A percentile compares a stretch with the other conserved stretches of the same genome.
phyloP scores from a whole-genome alignment of 257 asterid species.

The Rehmannia glutinosa region DNA sequence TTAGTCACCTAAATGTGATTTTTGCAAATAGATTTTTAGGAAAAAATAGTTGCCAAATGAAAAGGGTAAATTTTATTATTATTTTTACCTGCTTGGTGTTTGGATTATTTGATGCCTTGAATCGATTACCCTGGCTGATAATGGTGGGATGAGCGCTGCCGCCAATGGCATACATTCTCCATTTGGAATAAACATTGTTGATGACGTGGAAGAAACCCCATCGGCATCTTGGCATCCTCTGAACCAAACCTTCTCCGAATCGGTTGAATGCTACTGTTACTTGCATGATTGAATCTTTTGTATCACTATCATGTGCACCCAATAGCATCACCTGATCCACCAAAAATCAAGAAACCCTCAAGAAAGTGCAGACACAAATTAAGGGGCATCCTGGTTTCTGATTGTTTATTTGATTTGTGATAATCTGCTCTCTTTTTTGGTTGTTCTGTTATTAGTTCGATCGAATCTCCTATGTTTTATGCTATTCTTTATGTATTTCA shows the following conservation, averaged over 20 bases:
- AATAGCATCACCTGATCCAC: constrained; percentile 65
- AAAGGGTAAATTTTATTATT: background rate
- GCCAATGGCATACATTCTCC: constrained; percentile 84
- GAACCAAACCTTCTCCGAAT: constrained; percentile 62
- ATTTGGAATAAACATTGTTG: constrained; percentile 67
- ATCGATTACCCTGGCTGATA: constrained; percentile 85
- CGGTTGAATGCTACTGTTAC: constrained; percentile 73
- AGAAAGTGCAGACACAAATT: too few species aligned
- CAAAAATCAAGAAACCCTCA: background rate
- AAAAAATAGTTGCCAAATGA: background rate
- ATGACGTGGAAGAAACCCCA: constrained; percentile 83
- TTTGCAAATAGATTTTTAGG: background rate
- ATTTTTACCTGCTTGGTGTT: constrained; percentile 51
- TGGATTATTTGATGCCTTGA: constrained; percentile 48
- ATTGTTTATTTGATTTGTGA: too few species aligned
- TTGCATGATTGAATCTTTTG: constrained; percentile 65
- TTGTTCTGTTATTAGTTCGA: too few species aligned
- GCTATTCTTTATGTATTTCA: too few species aligned
- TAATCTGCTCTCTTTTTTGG: too few species aligned
- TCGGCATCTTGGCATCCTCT: constrained; percentile 84
- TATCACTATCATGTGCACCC: constrained; percentile 59
- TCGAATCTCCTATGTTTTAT: too few species aligned
- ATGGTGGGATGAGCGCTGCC: constrained; percentile 78
- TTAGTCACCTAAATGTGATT: constrained; percentile 48
- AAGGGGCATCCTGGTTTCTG: too few species aligned